phyloP scores from a whole-genome alignment of 306 rosid genomes.

The Abrus pulchellus region DNA sequence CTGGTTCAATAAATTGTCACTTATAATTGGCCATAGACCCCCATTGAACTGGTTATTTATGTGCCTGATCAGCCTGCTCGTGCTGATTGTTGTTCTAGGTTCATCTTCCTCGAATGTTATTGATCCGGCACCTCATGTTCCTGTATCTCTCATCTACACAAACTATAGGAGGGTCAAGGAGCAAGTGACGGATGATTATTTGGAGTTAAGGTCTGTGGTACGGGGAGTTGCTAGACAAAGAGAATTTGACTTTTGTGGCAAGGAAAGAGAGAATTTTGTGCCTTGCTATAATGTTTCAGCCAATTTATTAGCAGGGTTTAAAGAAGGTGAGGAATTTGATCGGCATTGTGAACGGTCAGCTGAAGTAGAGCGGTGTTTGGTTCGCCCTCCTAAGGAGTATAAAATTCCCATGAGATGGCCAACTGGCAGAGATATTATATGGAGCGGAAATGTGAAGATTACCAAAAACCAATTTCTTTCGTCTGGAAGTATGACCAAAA shows the following conservation, averaged over 20 bases:
- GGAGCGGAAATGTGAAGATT: slow-evolving; percentile 93
- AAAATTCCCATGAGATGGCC: slow-evolving; percentile 87
- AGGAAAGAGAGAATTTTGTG: slow-evolving; percentile 81
- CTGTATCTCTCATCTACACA: slow-evolving; percentile 65
- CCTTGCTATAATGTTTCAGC: slow-evolving; percentile 89
- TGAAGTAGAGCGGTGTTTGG: slow-evolving; percentile 64
- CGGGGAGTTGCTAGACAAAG: slow-evolving; percentile 58
- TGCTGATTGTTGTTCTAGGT: slow-evolving; percentile 68
- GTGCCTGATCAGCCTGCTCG: slow-evolving; percentile 72
- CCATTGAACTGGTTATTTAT: slow-evolving; percentile 74
- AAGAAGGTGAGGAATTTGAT: slow-evolving; percentile 82
- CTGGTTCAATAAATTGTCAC: slow-evolving; percentile 75
- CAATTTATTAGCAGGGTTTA: slow-evolving; percentile 69
- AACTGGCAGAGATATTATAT: slow-evolving; percentile 83
- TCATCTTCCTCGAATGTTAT: slow-evolving; percentile 66
- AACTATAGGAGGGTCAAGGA: slow-evolving; percentile 87
- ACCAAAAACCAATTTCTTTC: slow-evolving; percentile 89
- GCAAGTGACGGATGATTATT: slow-evolving; percentile 74
- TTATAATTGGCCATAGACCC: slow-evolving; percentile 69
- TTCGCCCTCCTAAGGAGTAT: slow-evolving; percentile 92
- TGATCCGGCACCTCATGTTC: slow-evolving; percentile 55
- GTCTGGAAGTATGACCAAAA: slow-evolving; percentile 94
- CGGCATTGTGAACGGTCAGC: slow-evolving; percentile 78
- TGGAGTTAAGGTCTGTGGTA: slow-evolving; percentile 73
- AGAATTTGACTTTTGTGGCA: slow-evolving; percentile 81